Percentiles rank a stretch among this genome's conserved stretches.
Conservation (phyloP, 2,329 filamentous ascomycete genomes). For the Clarireedia paspali region DNA sequence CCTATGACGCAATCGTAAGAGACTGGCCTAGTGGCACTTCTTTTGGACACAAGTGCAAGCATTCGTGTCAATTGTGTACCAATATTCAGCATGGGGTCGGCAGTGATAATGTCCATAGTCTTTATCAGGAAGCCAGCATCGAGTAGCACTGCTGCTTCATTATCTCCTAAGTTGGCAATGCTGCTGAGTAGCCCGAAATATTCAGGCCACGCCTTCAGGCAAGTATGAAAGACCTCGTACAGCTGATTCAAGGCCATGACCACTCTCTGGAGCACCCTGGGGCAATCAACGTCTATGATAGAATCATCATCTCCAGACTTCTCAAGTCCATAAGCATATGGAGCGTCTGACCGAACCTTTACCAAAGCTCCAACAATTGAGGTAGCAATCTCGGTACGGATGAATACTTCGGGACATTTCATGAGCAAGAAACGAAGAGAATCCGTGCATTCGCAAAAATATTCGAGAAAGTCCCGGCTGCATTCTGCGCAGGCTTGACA, state of each 20-base stretch:
- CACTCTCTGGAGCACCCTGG: conserved; percentile 22
- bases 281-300: conserved; percentile 23
- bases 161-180: conserved; percentile 55
- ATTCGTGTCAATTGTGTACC: conserved; percentile 46
- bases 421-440: conserved; percentile 59
- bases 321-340: conserved; percentile 38
- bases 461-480: conserved; percentile 52
- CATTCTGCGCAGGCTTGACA: conserved; percentile 45
- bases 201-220: conserved; percentile 65
- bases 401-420: conserved; percentile 45
- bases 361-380: conserved; percentile 46
- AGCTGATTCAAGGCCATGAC: conserved; percentile 45
- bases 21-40: conserved; percentile 42
- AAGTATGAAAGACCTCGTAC: conserved; percentile 55
- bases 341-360: conserved; percentile 42
- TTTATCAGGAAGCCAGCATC: conserved; percentile 52
- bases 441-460: conserved; percentile 47
- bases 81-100: conserved; percentile 22
- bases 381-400: conserved; percentile 46
- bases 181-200: conserved; percentile 63
- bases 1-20: conserved; percentile 47
- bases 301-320: conserved; percentile 20
- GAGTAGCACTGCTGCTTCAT: conserved; percentile 52
- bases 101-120: conserved; percentile 27
- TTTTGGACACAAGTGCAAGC: conserved; percentile 43